Evolutionary conservation across 2,329 filamentous ascomycete genomes (phyloP).

Genomic region (Botrytis paeoniae): DNA sequence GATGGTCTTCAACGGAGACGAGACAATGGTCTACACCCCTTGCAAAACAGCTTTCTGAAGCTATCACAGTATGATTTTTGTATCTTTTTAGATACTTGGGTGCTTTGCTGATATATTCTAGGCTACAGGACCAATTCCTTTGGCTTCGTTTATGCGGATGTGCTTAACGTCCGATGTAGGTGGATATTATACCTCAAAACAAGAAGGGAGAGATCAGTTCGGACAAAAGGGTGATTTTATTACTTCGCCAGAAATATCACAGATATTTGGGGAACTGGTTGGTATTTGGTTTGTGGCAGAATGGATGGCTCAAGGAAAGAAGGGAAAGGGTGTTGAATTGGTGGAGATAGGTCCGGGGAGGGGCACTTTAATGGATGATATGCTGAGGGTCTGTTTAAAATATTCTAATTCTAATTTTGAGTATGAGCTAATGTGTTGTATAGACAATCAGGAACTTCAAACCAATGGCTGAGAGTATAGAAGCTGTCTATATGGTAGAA

Average conservation of each 20-base stretch:
- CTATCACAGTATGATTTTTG: constrained; percentile 66
- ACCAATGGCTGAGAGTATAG: constrained; percentile 69
- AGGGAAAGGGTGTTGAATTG: constrained; percentile 72
- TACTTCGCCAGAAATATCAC: constrained; percentile 95
- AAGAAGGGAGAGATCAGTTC: constrained; percentile 76
- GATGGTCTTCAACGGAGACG: constrained; percentile 35
- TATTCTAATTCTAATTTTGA: constrained; percentile 15
- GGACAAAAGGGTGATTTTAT: constrained; percentile 93
- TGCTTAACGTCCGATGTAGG: constrained; percentile 87
- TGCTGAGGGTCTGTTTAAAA: constrained; percentile 67
- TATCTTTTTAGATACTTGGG: not conserved
- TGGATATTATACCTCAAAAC: constrained; percentile 85
- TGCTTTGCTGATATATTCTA: constrained; percentile 42
- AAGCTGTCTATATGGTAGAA: constrained; percentile 91
- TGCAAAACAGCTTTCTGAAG: constrained; percentile 80
- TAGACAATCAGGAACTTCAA: constrained; percentile 85
- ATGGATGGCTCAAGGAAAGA: constrained; percentile 88
- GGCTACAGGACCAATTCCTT: constrained; percentile 85
- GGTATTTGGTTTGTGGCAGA: constrained; percentile 95
- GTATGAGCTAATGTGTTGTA: constrained; percentile 20
- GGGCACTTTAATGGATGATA: constrained; percentile 95
- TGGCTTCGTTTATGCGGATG: constrained; percentile 98
- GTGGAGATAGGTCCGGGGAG: constrained; percentile 93
- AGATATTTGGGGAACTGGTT: constrained; percentile 91
- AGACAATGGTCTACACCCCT: constrained; percentile 84